phyloP scores from a whole-genome alignment of 2,329 filamentous ascomycete genomes.

The Chaetomium olivaceum region DNA sequence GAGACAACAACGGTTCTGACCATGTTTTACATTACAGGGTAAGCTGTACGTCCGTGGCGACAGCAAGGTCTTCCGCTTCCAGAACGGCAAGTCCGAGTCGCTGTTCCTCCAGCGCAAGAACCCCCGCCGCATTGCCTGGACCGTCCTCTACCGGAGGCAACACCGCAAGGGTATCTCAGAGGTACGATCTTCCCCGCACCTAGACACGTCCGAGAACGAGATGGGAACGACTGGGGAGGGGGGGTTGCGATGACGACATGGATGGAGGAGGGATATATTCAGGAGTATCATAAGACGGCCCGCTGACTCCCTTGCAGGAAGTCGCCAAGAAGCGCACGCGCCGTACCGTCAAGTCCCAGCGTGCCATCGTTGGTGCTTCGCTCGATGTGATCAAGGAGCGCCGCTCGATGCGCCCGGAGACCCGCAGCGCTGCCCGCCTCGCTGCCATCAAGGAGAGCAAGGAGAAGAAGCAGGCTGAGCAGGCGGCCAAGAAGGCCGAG shows the following conservation, averaged over 20 bases:
- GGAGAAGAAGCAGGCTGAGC: conserved; percentile 90
- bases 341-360: conserved; percentile 97
- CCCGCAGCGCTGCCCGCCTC: conserved; percentile 84
- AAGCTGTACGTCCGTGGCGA: conserved; percentile 99
- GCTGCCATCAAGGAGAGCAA: conserved; percentile 96
- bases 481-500: conserved; percentile 96
- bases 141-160: conserved; percentile 94
- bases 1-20: conserved; percentile 33
- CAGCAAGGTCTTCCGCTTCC: conserved; percentile 99
- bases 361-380: conserved; percentile 97
- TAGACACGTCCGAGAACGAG: conserved; percentile 8
- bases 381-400: conserved; percentile 99
- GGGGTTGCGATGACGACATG: conserved; percentile 13
- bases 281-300: conserved; percentile 8
- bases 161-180: conserved; percentile 99
- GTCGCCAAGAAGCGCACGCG: conserved; percentile 99
- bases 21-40: conserved; percentile 63
- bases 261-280: background rate
- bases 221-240: conserved; percentile 7
- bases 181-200: conserved; percentile 61
- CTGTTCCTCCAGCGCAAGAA: conserved; percentile 99
- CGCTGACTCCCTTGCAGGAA: conserved; percentile 69
- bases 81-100: conserved; percentile 99
- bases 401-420: conserved; percentile 91
- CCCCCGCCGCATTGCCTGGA: conserved; percentile 99